Base-by-base conservation (phyloP, 495 filamentous ascomycete species). In the Podospora didyma region DNA sequence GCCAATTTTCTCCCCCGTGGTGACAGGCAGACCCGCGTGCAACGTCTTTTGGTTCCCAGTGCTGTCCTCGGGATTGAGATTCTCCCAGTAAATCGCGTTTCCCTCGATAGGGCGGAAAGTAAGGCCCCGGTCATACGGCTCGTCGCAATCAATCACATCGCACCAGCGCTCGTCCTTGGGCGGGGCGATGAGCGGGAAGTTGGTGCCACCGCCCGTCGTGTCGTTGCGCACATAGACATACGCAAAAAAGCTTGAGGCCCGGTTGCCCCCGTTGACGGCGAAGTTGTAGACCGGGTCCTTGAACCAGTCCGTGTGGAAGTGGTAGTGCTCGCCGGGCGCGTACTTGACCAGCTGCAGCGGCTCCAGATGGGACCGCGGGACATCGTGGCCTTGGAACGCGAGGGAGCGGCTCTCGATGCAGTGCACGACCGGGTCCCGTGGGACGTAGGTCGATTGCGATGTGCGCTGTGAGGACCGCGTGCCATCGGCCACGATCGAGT, bases 21-120 rank as follows among this genome's bases (percentile, higher is more conserved):
- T 80, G 10, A 89, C 86, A 20, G 86, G 85, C 59, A 86, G 65
- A 44, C 84, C 84, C 11, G 85, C 85, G 73, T 90, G 86, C 70
- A 86, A 78, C 34, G 80, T 85, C 66, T 81, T 76, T 56, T 75
- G 67, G 67, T 86, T 82, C 19, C 85, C 85, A 2, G 66, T 73
- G 46, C 86, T 84, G 6, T 76, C 66, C 11, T 47, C 22, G 39
- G 64, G 54, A n/a, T 76, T 62, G 51, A 90, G 65, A 71, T 90
- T 90, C 72, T 81, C 76, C 86, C 87, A 90, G 61, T 82, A 90
- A 16, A 90, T 78, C 2, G 85, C 86, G 71, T 86, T 87, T 14
- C 86, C 86, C 58, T 79, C 76, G 3, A 85, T 67, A 0, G 86
- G 81, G 54, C 80, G 81, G 61, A 88, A 88, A 31, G 82, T 87